Conservation (phyloP, 345 rosid genomes). For the Mercurialis annua region DNA sequence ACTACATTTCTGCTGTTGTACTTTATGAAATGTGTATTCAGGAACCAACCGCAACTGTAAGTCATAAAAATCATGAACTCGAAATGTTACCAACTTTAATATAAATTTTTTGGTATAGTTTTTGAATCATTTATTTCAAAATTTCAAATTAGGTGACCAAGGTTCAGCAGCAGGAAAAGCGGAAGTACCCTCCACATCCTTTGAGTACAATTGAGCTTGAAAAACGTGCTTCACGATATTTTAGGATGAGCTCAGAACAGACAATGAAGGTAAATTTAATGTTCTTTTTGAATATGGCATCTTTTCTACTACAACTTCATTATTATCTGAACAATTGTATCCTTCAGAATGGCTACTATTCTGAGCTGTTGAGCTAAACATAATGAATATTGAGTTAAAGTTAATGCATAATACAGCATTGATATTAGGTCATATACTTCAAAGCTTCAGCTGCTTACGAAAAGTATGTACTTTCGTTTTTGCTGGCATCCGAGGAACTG, state of each 20-base stretch:
- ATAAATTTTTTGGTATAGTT: no score
- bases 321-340: not conserved
- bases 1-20: conserved; percentile 67
- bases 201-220: conserved; percentile 95
- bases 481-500: not conserved
- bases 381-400: not conserved
- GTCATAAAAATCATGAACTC: conserved; percentile 31
- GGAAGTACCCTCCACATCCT: conserved; percentile 87
- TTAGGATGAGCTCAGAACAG: conserved; percentile 89
- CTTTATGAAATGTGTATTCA: conserved; percentile 90
- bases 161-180: conserved; percentile 72
- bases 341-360: not conserved
- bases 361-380: not conserved
- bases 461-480: not conserved
- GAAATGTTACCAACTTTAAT: conserved; percentile 10
- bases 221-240: conserved; percentile 93
- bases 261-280: conserved; percentile 88
- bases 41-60: conserved; percentile 84
- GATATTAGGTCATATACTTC: not conserved
- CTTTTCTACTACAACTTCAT: not conserved
- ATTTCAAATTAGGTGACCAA: conserved; percentile 64
- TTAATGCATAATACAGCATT: not conserved
- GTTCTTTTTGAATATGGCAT: conserved; percentile 4
- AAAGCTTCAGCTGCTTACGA: conserved; percentile 1
- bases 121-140: conserved; percentile 8